Evolutionary conservation across 495 filamentous ascomycete genomes (phyloP).

Genomic region (Tuber melanosporum): DNA sequence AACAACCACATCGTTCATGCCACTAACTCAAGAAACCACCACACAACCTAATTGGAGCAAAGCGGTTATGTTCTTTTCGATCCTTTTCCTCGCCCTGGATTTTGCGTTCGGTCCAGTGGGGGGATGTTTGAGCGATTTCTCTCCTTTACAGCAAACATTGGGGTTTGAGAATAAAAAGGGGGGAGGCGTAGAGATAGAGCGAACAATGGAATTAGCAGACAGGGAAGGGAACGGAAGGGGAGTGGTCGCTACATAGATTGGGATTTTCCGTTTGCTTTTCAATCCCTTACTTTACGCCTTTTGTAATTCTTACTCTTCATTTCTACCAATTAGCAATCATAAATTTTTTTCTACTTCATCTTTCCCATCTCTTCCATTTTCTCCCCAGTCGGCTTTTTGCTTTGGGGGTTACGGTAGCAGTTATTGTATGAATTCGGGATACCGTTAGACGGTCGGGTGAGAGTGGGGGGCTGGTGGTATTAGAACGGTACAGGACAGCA

Average conservation of each 20-base stretch:
- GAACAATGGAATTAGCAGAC: neutral
- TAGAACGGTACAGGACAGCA: neutral
- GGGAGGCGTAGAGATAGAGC: neutral
- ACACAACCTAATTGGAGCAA: neutral
- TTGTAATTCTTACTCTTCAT: neutral
- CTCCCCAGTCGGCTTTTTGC: neutral
- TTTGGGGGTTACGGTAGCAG: neutral
- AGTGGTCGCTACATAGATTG: neutral
- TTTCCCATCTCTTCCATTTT: neutral
- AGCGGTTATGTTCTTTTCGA: neutral
- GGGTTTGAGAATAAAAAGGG: neutral
- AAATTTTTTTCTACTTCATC: neutral
- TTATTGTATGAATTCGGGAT: neutral
- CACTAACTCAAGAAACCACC: neutral
- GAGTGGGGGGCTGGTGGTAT: neutral
- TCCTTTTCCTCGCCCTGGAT: neutral
- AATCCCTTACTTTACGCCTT: neutral
- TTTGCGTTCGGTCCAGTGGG: neutral
- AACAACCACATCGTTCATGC: neutral
- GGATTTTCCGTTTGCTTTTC: neutral
- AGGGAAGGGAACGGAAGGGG: neutral
- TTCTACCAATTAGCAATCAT: neutral
- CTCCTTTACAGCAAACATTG: neutral
- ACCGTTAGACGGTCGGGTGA: neutral
- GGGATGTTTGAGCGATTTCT: neutral